phyloP scores from a whole-genome alignment of 345 rosid species.

The Salix brachista region DNA sequence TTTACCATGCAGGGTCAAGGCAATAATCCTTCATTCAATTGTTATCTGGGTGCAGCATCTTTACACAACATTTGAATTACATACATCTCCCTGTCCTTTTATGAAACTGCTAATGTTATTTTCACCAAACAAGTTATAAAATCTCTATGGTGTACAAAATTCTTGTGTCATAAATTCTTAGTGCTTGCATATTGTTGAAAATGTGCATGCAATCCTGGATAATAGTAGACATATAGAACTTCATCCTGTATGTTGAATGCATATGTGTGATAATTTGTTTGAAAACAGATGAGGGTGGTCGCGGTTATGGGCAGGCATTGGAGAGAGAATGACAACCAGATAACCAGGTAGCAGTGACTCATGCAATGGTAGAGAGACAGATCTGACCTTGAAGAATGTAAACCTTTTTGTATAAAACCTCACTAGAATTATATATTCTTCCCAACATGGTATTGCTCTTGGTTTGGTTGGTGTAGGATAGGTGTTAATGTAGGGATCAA shows the following conservation, averaged over 20 bases:
- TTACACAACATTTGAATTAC: not conserved
- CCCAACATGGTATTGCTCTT: not conserved
- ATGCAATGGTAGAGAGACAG: slow-evolving; percentile 5
- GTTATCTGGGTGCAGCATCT: not conserved
- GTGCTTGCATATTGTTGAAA: not conserved
- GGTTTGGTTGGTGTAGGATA: slow-evolving; percentile 21
- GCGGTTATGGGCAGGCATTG: slow-evolving; percentile 33
- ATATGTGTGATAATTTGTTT: not conserved
- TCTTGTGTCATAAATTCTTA: not conserved
- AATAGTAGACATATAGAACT: not conserved
- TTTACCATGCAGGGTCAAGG: not conserved
- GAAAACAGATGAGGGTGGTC: slow-evolving; percentile 42
- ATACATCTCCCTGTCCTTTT: not conserved
- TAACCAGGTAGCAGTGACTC: slow-evolving; percentile 6
- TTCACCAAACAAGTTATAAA: not conserved
- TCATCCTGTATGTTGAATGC: not conserved
- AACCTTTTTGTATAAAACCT: slow-evolving; percentile 21
- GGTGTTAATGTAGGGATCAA: slow-evolving; percentile 22
- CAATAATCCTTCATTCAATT: not conserved
- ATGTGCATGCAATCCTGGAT: not conserved
- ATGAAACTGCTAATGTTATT: not conserved
- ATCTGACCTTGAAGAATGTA: slow-evolving; percentile 7
- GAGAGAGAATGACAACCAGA: slow-evolving; percentile 28
- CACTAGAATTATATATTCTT: not conserved
- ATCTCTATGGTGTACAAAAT: not conserved